Percentiles rank a stretch among this genome's conserved stretches.
Conservation (phyloP, 129 eudicot genomes). For the carrot (Daucus carota) region DNA sequence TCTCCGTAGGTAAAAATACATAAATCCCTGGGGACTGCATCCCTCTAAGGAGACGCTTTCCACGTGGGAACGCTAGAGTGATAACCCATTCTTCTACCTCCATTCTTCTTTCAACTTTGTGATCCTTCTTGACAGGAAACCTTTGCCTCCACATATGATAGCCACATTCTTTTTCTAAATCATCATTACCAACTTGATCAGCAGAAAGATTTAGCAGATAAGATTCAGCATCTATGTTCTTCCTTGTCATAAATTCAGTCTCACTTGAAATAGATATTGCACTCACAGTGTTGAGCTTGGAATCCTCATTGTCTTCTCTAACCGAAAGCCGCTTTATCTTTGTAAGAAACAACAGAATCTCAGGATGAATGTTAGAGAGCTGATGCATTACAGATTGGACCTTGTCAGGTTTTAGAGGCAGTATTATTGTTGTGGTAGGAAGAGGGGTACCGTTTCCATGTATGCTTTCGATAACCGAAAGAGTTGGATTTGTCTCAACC, state of each 20-base stretch:
- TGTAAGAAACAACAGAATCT: slow-evolving; percentile 42
- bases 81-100: slow-evolving; percentile 57
- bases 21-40: slow-evolving; percentile 39
- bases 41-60: slow-evolving; percentile 41
- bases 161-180: slow-evolving; percentile 26
- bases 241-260: slow-evolving; percentile 31
- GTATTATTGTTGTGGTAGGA: slow-evolving; percentile 46
- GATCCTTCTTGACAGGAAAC: slow-evolving; percentile 38
- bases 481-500: slow-evolving; percentile 40
- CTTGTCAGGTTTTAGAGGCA: slow-evolving; percentile 53
- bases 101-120: slow-evolving; percentile 32
- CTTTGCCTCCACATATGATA: slow-evolving; percentile 63
- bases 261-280: slow-evolving; percentile 54
- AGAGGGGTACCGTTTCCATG: slow-evolving; percentile 31
- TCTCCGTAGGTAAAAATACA: slow-evolving; percentile 54
- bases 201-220: slow-evolving; percentile 39
- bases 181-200: slow-evolving; percentile 18
- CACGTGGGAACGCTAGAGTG: slow-evolving; percentile 49
- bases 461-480: slow-evolving; percentile 23
- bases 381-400: slow-evolving; percentile 47
- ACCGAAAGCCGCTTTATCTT: slow-evolving; percentile 47
- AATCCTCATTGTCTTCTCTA: slow-evolving; percentile 33
- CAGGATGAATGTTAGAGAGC: slow-evolving; percentile 51
- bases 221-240: slow-evolving; percentile 52
- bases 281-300: slow-evolving; percentile 22